Evolutionary conservation across 2,329 filamentous ascomycete genomes (phyloP), one percentile per base, ranked within the genome.

Genomic region (Ilyonectria robusta): DNA sequence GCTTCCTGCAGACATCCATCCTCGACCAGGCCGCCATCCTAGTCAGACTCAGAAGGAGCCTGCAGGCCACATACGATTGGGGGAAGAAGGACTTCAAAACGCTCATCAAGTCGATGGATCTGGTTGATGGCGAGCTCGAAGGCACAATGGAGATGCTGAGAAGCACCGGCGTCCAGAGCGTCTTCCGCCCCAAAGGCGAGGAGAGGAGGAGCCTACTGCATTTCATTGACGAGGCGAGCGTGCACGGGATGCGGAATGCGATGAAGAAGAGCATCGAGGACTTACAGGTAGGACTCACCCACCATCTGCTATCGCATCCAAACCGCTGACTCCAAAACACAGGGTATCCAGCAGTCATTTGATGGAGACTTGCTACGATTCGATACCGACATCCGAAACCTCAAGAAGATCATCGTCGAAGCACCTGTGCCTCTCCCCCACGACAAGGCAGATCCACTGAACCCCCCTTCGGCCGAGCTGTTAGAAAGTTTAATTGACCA

Each of bases 321-420:
- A 29, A 4, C n/a, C 44, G 46, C 62, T 76, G 26, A 72, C 66
- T 37, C 33, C 33, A 51, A 51, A 33, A 6, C 37, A 9, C 53
- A 90, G 88, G 83, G 81, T 62, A 87, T 92, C 4, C 92, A 93
- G 73, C 87, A 88, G 55, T 90, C 89, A 1, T 97, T 97, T 74
- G 93, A 96, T 66, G 88, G 91, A 58, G 92, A 95, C 72, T 85
- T 97, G 8, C 84, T 89, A 17, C 87, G 87, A 15, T 95, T 97
- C 79, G 93, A 96, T 70, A 88, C 88, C 65, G 92, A 95, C 66
- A 86, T 97, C 48, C 86, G 89, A 55, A 82, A 85, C 9, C 88
- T 95, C 53, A 90, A 88, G 69, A 86, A 89, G 69, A 84, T 86
- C 9, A 81, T 93, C 54, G 78, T 82, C 17, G 82, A 84, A 21